These are phyloP conservation scores for Alternaria arbusti DNA, from an alignment of 2,329 filamentous ascomycete genomes.

Conservation along the genomic window DNA sequence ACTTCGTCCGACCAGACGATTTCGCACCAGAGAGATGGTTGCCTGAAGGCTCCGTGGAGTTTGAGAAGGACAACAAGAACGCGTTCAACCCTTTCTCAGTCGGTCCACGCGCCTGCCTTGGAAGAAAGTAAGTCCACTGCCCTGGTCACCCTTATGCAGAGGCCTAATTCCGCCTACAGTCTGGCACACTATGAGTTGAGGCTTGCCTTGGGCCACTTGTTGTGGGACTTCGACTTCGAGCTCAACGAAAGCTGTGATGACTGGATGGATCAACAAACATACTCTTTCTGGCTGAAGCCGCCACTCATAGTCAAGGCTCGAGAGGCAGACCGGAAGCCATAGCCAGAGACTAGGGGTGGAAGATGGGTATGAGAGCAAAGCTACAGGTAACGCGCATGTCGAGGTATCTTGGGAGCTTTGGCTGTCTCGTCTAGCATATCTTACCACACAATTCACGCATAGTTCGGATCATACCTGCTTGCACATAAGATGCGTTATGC, in stretches of 20 bases:
- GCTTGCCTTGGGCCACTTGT: background rate
- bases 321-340: background rate
- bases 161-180: background rate
- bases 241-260: background rate
- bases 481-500: background rate
- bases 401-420: background rate
- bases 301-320: background rate
- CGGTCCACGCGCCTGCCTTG: constrained; percentile 6
- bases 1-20: constrained; percentile 1
- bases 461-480: background rate
- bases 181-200: constrained; percentile 2
- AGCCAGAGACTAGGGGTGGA: background rate
- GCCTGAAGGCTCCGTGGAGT: constrained; percentile 1
- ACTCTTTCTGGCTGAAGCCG: constrained; percentile 5
- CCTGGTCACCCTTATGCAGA: background rate
- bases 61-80: constrained; percentile 3
- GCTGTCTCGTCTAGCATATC: background rate
- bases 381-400: background rate
- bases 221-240: constrained; percentile 3
- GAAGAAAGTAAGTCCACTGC: constrained; percentile 1
- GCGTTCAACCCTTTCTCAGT: constrained; percentile 4
- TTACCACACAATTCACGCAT: background rate
- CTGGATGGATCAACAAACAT: constrained; percentile 2
- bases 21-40: constrained; percentile 2
- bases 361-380: background rate